Conservation (phyloP, 1,284 basidiomycete species). For the Pseudozyma sp. region DNA sequence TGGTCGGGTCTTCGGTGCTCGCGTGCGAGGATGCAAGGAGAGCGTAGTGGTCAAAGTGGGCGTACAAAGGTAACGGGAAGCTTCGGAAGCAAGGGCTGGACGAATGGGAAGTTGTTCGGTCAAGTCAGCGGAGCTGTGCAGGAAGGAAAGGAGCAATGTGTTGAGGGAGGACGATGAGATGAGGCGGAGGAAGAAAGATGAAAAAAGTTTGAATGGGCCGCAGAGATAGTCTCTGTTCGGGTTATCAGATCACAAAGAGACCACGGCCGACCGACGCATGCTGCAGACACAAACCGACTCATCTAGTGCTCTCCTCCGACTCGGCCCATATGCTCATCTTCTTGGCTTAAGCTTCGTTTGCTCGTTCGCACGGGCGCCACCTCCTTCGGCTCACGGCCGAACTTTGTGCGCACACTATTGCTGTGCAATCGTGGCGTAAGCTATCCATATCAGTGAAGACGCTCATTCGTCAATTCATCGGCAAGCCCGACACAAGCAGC, state of each 20-base stretch:
- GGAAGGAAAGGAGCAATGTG: background rate
- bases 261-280: background rate
- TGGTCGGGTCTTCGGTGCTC: too few species aligned
- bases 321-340: background rate
- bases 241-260: slow-evolving; percentile 15
- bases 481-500: background rate
- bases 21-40: background rate
- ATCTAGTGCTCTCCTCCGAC: background rate
- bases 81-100: slow-evolving; percentile 8
- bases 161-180: background rate
- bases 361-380: too few species aligned
- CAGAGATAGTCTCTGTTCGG: background rate
- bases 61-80: slow-evolving; percentile 8
- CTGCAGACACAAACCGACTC: background rate
- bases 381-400: slow-evolving; percentile 8
- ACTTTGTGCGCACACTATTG: slow-evolving; percentile 1
- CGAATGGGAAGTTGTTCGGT: slow-evolving; percentile 11
- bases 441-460: background rate
- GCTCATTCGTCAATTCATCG: slow-evolving; percentile 7
- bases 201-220: background rate
- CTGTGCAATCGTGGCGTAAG: background rate
- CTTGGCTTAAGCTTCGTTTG: too few species aligned
- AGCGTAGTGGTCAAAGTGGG: slow-evolving; percentile 8
- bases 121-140: background rate
- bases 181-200: background rate